A percentile compares a stretch with the other conserved stretches of the same genome.
Evolutionary conservation across 495 filamentous ascomycete genomes (phyloP).

Genomic region (Filosporella fistucella): DNA sequence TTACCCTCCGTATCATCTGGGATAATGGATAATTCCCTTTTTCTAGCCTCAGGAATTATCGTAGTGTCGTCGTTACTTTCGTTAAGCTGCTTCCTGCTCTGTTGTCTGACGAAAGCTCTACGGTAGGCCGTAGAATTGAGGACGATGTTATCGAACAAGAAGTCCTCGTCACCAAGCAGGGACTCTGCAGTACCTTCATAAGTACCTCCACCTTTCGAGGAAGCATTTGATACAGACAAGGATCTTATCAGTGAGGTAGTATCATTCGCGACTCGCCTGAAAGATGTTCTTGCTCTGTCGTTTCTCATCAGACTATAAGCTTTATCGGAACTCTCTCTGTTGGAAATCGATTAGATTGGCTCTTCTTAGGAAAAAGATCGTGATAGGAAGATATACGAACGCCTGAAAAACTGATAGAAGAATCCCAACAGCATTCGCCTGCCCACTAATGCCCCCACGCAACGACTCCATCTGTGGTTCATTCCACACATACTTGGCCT

Average conservation of each 20-base stretch:
- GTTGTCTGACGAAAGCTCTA: constrained; percentile 2
- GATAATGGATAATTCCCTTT: constrained; percentile 5
- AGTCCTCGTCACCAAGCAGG: constrained; percentile 2
- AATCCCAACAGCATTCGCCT: constrained; percentile 1
- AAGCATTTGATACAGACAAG: constrained; percentile 4
- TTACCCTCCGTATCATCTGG: neutral
- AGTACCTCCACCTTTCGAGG: neutral
- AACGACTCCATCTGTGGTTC: neutral
- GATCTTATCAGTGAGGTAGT: constrained; percentile 1
- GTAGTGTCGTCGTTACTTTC: constrained; percentile 3
- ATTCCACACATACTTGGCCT: constrained; percentile 1
- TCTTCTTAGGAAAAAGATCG: neutral
- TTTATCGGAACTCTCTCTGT: constrained; percentile 5
- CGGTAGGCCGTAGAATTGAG: constrained; percentile 1
- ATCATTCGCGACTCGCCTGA: constrained; percentile 5
- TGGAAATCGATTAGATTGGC: constrained; percentile 1
- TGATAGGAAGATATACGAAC: constrained; percentile 1
- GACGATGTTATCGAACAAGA: constrained; percentile 4
- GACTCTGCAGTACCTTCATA: neutral
- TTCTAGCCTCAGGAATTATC: constrained; percentile 1
- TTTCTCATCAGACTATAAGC: constrained; percentile 2
- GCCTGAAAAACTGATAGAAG: constrained; percentile 7
- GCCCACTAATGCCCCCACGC: neutral
- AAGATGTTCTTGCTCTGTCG: constrained; percentile 4
- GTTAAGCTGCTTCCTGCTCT: constrained; percentile 4